phyloP scores from a whole-genome alignment of 257 asterid species.

The Solanum paucissectum region DNA sequence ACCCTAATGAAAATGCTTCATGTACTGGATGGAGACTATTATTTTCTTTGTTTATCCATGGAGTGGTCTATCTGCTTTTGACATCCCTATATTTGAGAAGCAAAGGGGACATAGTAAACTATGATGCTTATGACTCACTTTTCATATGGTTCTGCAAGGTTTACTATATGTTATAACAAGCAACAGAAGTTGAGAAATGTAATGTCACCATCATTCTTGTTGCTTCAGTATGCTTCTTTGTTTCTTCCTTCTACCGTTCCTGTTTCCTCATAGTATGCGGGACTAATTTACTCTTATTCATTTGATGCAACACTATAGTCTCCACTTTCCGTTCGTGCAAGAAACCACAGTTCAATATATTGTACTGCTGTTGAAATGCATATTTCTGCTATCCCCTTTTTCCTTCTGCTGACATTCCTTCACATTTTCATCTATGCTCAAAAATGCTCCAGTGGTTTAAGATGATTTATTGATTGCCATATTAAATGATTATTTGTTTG shows the following conservation, averaged over 20 bases:
- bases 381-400: not conserved
- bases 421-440: not conserved
- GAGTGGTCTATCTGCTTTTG: not conserved
- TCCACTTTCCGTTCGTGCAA: not conserved
- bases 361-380: not conserved
- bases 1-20: not conserved
- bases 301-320: not conserved
- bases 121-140: not conserved
- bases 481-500: not conserved
- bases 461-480: not conserved
- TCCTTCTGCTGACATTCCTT: not conserved
- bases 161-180: not conserved
- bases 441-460: not conserved
- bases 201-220: not conserved
- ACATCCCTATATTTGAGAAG: not conserved
- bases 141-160: not conserved
- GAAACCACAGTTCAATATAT: not conserved
- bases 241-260: not conserved
- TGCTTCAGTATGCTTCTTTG: not conserved
- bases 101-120: not conserved
- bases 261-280: not conserved
- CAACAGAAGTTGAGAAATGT: not conserved
- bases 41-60: not conserved
- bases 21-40: not conserved
- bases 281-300: not conserved